phyloP scores from a whole-genome alignment of 306 rosid genomes.

The Morella rubra region DNA sequence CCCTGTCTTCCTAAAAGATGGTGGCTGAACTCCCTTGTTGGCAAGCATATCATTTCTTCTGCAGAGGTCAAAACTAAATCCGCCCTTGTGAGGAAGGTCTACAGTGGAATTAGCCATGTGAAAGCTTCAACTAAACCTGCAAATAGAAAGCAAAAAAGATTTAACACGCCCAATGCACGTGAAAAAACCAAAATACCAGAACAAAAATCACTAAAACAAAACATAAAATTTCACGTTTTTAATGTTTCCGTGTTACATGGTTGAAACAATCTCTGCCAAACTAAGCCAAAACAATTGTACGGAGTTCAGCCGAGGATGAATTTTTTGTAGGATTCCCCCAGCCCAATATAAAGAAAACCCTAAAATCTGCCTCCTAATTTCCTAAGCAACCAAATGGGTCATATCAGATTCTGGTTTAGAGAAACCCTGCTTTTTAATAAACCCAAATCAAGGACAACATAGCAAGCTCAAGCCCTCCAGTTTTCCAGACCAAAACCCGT shows the following conservation, averaged over 20 bases:
- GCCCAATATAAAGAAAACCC: background rate
- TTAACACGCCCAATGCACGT: background rate
- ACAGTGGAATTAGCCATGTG: conserved; percentile 50
- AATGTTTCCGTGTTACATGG: no score
- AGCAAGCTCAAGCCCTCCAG: background rate
- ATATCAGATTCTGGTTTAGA: background rate
- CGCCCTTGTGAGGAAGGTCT: conserved; percentile 82
- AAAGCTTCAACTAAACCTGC: conserved; percentile 29
- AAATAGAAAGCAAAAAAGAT: background rate
- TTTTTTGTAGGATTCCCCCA: background rate
- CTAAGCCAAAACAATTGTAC: background rate
- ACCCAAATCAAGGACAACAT: background rate
- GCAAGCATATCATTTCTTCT: conserved; percentile 86
- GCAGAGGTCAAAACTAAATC: conserved; percentile 86
- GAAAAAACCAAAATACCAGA: background rate
- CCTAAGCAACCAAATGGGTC: no score
- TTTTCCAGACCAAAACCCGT: background rate
- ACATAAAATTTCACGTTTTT: background rate
- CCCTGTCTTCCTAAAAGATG: conserved; percentile 78
- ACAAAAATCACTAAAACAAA: background rate
- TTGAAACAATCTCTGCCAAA: background rate
- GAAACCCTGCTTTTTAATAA: background rate
- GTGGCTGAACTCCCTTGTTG: conserved; percentile 58
- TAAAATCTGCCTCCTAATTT: background rate
- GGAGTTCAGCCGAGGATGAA: background rate